Evolutionary conservation across 1,284 basidiomycete genomes (phyloP), one percentile per base, ranked within the genome.

Genomic region (Cutaneotrichosporon dermatis): DNA sequence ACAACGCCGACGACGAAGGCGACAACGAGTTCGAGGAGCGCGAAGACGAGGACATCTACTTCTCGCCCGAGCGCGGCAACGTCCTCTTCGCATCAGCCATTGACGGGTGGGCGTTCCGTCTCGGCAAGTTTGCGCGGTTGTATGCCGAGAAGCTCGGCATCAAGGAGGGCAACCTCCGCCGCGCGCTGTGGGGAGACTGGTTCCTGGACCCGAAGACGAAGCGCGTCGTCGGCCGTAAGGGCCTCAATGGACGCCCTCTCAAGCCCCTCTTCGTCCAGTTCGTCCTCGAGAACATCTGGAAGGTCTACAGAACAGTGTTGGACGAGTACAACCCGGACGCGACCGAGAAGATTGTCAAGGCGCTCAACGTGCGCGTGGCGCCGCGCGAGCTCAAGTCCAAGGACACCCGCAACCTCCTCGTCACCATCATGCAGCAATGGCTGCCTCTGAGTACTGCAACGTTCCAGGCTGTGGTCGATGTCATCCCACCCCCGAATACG

Each of bases 231-330:
- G 90, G 88, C 66, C 83, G 92, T 73, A 96, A 95, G 78, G 90
- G 93, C 76, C 83, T 95, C 58, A 79, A 80, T 40, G 91, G 91
- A 15, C 85, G 92, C 33, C 82, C 84, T 37, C 79, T 99, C 70
- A 99, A 98, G 80, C 92, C 94, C n/a, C 83, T 99, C 53, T 99
- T 99, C 73, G 96, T 98, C 4, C 94, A 98, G 78, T 97, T 99
- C 69, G 88, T 99, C 4, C 80, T 99, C 66, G 96, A 99, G 62
- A 99, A 98, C 76, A 85, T 99, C 36, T 99, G 95, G 95, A 87
- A 89, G 34, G 89, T 98, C 9, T 99, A 99, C 77, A 90, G 95
- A 69, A 89, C 88, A 35, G 86, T 93, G 12, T 79, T 89, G 39
- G 76, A 89, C 12, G 90, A 49, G 46, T 96, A 74, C 65, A 90